Percentiles rank a stretch among this genome's conserved stretches.
phyloP scores from a whole-genome alignment of 2,329 filamentous ascomycete genomes.

The Penicillium sp. region DNA sequence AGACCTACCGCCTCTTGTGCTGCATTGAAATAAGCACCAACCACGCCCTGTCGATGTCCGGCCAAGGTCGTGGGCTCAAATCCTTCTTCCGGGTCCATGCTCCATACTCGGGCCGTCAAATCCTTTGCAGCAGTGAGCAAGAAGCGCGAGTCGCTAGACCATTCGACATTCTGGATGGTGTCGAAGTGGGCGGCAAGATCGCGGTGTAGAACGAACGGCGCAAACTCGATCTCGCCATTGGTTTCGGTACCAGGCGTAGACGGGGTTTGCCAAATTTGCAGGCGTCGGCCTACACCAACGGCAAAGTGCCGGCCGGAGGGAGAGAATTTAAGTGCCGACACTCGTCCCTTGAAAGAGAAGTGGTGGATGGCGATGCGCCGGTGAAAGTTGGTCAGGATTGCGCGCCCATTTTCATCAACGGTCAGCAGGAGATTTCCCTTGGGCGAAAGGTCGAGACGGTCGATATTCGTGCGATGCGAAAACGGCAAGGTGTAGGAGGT shows the following conservation, averaged over 20 bases:
- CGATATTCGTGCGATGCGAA: constrained; percentile 90
- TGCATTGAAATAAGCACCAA: constrained; percentile 95
- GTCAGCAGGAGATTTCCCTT: constrained; percentile 89
- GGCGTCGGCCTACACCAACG: constrained; percentile 79
- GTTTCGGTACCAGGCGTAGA: constrained; percentile 78
- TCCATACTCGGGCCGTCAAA: constrained; percentile 93
- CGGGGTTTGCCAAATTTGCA: constrained; percentile 96
- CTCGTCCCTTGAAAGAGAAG: constrained; percentile 86
- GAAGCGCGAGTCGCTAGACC: constrained; percentile 95
- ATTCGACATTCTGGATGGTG: constrained; percentile 79
- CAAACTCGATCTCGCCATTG: constrained; percentile 86
- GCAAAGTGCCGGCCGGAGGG: constrained; percentile 90
- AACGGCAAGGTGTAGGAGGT: constrained; percentile 61
- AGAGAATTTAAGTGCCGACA: constrained; percentile 84
- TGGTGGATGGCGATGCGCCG: constrained; percentile 87
- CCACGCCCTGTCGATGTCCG: constrained; percentile 85
- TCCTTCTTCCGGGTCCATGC: constrained; percentile 78
- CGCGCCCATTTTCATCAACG: constrained; percentile 89
- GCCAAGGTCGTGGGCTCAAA: constrained; percentile 88
- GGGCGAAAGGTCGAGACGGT: constrained; percentile 82
- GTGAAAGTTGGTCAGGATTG: constrained; percentile 87
- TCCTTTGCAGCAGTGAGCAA: constrained; percentile 92
- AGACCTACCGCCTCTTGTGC: constrained; percentile 74
- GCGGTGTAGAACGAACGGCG: constrained; percentile 87
- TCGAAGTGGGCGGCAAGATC: constrained; percentile 89